Evolutionary conservation across 441 rosid species (phyloP), one percentile per base, ranked within the genome.

Genomic region (Biscutella auriculata): DNA sequence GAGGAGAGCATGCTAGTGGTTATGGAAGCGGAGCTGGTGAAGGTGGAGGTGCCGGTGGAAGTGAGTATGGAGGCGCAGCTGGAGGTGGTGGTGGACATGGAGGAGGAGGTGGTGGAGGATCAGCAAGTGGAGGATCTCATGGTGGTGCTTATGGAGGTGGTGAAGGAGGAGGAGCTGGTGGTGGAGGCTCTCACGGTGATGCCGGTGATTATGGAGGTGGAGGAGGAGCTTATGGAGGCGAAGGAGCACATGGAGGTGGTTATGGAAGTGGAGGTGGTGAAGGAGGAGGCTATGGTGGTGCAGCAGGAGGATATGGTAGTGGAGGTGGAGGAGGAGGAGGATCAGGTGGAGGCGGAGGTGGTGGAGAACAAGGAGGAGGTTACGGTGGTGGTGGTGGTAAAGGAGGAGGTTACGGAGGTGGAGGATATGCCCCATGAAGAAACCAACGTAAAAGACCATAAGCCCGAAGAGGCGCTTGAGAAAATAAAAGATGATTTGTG

Each of bases 81-180:
- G 68, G 67, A 12, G 77, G 76, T 4, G 77, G 71, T 3, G 73
- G 77, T 5, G 76, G 76, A 0, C 53, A 48, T 33, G 71, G 76
- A 27, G 71, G 69, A 33, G 72, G 73, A 23, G 68, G 69, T 34
- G 72, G 73, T 36, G 77, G 76, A 26, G 77, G 65, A 21, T 53
- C 66, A 30, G 71, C 71, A 35, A 17, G 66, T 63, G 56, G 66
- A 45, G 80, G 79, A 5, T 66, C 63, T 5, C 68, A 70, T 3
- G 79, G 82, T 19, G 72, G 75, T 10, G 75, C 79, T 4, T 68
- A 70, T 11, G 84, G 69, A 32, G 70, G 74, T 5, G 79, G 76
- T 25, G 64, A 58, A 14, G 79, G 73, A 50, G 74, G 71, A 37
- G 82, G 82, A 34, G 51, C 55, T 34, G 74, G 78, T 23, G 81